These are phyloP conservation scores for Eucalyptus guilfoylei DNA, from an alignment of 345 rosid genomes.

Conservation along the genomic window DNA sequence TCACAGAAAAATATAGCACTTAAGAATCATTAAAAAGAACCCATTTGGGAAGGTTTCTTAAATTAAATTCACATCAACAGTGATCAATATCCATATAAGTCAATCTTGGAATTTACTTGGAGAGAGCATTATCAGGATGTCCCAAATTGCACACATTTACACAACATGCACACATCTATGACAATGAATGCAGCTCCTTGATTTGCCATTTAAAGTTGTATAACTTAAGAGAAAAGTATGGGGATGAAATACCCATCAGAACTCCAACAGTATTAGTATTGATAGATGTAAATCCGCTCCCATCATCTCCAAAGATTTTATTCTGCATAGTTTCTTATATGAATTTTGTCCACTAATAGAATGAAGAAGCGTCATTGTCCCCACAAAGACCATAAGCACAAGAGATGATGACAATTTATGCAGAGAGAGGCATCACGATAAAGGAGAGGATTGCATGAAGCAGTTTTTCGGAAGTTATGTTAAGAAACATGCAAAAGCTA, in stretches of 20 bases:
- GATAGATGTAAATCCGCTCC: neutral
- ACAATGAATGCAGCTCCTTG: neutral
- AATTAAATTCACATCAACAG: neutral
- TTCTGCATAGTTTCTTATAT: neutral
- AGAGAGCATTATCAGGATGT: neutral
- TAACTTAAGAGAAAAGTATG: neutral
- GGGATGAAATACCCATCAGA: neutral
- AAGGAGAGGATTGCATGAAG: neutral
- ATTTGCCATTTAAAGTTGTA: neutral
- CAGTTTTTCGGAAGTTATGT: neutral
- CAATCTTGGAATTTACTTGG: neutral
- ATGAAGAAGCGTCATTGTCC: neutral
- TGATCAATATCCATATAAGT: neutral
- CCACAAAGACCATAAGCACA: neutral
- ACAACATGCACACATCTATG: neutral
- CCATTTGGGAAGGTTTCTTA: neutral
- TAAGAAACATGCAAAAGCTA: neutral
- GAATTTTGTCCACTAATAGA: neutral
- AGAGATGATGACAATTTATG: neutral
- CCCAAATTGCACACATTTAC: neutral
- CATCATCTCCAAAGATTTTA: neutral
- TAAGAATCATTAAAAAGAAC: neutral
- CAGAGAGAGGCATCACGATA: neutral
- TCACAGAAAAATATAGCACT: neutral
- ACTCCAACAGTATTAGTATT: neutral